phyloP scores from a whole-genome alignment of 306 rosid genomes.

The Elaeagnus macrophylla region DNA sequence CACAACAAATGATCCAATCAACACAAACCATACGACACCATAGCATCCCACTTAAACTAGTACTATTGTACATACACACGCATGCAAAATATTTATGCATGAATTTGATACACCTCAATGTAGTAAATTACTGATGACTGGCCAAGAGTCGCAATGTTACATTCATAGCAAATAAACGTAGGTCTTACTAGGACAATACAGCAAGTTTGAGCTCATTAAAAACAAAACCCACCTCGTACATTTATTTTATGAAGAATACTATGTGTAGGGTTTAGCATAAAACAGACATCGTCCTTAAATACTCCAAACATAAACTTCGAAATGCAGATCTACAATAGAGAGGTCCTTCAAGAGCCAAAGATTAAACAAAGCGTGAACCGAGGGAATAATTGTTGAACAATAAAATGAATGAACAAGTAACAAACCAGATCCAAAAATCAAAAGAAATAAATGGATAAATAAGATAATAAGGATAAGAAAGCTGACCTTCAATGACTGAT shows the following conservation, averaged over 20 bases:
- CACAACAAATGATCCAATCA: constrained; percentile 5
- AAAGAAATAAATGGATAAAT: not conserved
- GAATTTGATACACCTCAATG: not conserved
- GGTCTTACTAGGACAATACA: no score
- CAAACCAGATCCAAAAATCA: constrained; percentile 13
- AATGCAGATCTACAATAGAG: constrained; percentile 16
- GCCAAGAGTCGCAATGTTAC: no score
- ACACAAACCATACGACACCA: constrained; percentile 3
- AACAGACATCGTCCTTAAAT: not conserved
- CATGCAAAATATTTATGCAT: not conserved
- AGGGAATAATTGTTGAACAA: not conserved
- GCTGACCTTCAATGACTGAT: constrained; percentile 51
- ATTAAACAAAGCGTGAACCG: not conserved
- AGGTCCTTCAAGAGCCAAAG: constrained; percentile 6
- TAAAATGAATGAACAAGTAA: not conserved
- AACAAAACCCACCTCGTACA: no score
- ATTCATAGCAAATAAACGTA: no score
- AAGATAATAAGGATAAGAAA: constrained; percentile 1
- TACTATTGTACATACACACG: not conserved
- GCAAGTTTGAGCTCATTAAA: no score
- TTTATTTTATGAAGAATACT: no score
- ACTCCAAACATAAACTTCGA: not conserved
- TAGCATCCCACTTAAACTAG: not conserved
- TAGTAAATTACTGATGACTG: no score
- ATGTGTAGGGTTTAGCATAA: constrained; percentile 9